phyloP scores from a whole-genome alignment of 192 early-diverging fungal species.

The Cetraspora pellucida region DNA sequence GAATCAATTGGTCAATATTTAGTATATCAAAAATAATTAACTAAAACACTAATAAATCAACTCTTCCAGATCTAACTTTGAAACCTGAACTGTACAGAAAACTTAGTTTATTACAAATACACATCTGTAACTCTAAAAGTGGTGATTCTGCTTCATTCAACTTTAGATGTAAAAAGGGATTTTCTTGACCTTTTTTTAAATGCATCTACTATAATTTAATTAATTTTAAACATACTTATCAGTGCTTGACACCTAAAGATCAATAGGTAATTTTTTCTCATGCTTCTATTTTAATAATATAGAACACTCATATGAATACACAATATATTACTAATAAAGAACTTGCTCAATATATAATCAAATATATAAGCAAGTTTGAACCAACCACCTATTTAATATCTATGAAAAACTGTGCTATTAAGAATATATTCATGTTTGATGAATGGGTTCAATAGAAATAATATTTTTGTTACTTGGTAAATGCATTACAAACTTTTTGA shows the following conservation, averaged over 20 bases:
- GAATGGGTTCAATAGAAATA: background rate
- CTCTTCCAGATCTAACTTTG: background rate
- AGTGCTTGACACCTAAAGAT: background rate
- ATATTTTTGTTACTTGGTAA: conserved; percentile 6
- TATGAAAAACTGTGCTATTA: background rate
- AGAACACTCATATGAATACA: background rate
- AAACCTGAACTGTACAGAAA: background rate
- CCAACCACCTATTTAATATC: background rate
- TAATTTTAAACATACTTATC: background rate
- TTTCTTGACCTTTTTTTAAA: background rate
- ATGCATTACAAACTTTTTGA: background rate
- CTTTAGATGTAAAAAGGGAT: background rate
- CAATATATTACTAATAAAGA: conserved; percentile 10
- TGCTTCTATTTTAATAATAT: background rate
- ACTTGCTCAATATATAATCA: background rate
- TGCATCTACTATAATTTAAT: background rate
- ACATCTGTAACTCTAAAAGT: conserved; percentile 3
- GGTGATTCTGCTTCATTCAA: background rate
- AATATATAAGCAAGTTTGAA: conserved; percentile 1
- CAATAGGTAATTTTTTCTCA: background rate
- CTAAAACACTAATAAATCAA: background rate
- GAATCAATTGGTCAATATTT: background rate
- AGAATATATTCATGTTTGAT: background rate
- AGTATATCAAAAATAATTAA: background rate
- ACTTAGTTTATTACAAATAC: background rate